Evolutionary conservation across 192 early-diverging fungal genomes (phyloP).

Genomic region (Mortierella antarctica): DNA sequence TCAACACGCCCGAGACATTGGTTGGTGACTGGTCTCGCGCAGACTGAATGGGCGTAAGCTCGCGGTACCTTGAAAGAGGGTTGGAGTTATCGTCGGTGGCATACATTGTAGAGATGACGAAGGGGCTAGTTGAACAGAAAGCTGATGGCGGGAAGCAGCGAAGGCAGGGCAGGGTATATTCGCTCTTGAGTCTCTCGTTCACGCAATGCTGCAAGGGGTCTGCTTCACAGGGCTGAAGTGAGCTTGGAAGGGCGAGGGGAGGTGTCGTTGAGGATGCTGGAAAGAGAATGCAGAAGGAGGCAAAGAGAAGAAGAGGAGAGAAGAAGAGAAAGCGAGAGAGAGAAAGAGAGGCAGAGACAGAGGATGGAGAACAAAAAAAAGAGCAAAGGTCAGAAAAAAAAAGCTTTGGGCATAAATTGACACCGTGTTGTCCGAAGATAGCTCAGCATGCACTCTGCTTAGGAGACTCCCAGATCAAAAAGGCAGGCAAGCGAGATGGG

Average conservation of each 20-base stretch:
- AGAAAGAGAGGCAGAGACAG: conserved; percentile 2
- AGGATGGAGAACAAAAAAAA: conserved; percentile 1
- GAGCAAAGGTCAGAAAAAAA: not conserved
- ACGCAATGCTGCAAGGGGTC: no score
- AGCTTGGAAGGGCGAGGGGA: conserved; percentile 1
- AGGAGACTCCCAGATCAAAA: not conserved
- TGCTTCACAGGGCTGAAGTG: not conserved
- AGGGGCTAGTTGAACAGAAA: not conserved
- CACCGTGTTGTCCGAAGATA: no score
- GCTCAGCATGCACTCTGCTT: no score
- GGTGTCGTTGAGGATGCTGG: not conserved
- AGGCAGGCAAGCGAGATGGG: not conserved
- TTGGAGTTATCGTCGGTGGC: conserved; percentile 38
- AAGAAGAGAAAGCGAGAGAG: not conserved
- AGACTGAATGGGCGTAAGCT: conserved; percentile 41
- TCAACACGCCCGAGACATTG: conserved; percentile 63
- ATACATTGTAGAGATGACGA: conserved; percentile 37
- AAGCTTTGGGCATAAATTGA: not conserved
- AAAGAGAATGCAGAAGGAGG: not conserved
- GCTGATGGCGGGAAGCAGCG: not conserved
- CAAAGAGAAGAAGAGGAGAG: not conserved
- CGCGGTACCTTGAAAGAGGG: conserved; percentile 48
- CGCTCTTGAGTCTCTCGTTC: no score
- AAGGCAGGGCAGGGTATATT: not conserved
- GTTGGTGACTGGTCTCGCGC: conserved; percentile 36